Evolutionary conservation across 1,284 basidiomycete genomes (phyloP).

Genomic region (Lignosus rhinocerotis): DNA sequence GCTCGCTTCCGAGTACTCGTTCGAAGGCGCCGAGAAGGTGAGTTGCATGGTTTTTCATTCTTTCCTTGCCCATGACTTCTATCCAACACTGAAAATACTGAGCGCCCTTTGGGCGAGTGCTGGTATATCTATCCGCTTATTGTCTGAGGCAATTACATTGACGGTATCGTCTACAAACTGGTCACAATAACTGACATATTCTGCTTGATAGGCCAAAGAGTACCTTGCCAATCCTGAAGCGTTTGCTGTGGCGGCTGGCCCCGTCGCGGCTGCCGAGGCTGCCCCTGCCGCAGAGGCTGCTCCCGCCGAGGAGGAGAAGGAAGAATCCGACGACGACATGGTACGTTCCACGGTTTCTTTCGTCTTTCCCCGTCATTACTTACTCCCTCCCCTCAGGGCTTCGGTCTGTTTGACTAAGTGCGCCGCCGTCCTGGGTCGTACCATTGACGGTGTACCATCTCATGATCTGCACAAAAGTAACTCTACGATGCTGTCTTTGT

Average conservation of each 20-base stretch:
- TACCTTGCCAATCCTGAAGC: conserved; percentile 97
- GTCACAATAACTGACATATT: conserved; percentile 27
- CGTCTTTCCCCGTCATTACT: neutral
- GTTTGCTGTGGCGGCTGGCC: conserved; percentile 80
- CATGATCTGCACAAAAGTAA: conserved; percentile 22
- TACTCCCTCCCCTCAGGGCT: conserved; percentile 48
- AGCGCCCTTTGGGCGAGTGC: conserved; percentile 52
- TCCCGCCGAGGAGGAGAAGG: conserved; percentile 69
- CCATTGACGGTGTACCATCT: conserved; percentile 24
- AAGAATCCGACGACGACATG: conserved; percentile 82
- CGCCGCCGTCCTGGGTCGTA: conserved; percentile 6
- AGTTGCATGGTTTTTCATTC: conserved; percentile 29
- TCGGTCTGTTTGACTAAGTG: conserved; percentile 87
- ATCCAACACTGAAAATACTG: conserved; percentile 83
- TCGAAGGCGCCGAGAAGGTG: conserved; percentile 93
- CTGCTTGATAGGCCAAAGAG: conserved; percentile 78
- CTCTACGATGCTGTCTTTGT: conserved; percentile 23
- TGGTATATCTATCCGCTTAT: conserved; percentile 35
- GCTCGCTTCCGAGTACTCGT: conserved; percentile 92
- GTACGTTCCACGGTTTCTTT: conserved; percentile 36
- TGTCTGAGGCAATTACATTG: conserved; percentile 31
- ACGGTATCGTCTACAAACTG: conserved; percentile 22
- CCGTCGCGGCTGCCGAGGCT: conserved; percentile 53
- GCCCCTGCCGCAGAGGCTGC: conserved; percentile 52
- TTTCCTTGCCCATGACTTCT: conserved; percentile 37